Evolutionary conservation across 2,329 filamentous ascomycete species (phyloP).

Genomic region (Dactylellina parvicollis): DNA sequence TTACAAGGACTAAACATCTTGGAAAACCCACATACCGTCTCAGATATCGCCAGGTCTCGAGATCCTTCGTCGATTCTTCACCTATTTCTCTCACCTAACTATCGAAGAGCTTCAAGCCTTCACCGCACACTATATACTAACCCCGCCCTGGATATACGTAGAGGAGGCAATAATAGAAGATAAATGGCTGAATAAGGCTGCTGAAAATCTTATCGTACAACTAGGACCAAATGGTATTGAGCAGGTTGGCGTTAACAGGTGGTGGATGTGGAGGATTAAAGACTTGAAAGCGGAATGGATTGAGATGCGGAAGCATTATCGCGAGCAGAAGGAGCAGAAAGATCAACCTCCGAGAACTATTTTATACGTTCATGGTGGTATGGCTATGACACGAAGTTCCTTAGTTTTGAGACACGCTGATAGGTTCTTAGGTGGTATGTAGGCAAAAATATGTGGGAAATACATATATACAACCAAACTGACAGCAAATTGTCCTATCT

Average conservation of each 20-base stretch:
- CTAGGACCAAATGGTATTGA: constrained; percentile 78
- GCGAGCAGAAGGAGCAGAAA: constrained; percentile 73
- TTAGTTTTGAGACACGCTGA: constrained; percentile 13
- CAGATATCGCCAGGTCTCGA: constrained; percentile 93
- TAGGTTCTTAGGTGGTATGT: constrained; percentile 26
- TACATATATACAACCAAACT: not conserved
- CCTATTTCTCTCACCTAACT: constrained; percentile 85
- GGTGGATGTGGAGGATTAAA: constrained; percentile 79
- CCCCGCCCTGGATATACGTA: constrained; percentile 85
- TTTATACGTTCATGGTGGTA: constrained; percentile 84
- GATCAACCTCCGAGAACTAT: constrained; percentile 78
- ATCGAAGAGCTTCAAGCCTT: constrained; percentile 94
- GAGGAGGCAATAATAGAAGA: constrained; percentile 74
- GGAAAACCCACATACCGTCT: constrained; percentile 89
- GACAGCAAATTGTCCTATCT: not conserved
- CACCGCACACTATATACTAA: constrained; percentile 89
- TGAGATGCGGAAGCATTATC: constrained; percentile 86
- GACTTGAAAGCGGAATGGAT: constrained; percentile 89
- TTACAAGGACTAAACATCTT: constrained; percentile 79
- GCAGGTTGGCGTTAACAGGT: constrained; percentile 79
- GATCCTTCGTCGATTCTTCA: constrained; percentile 84
- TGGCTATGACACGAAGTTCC: constrained; percentile 3
- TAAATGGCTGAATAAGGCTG: constrained; percentile 72
- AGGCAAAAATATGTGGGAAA: too few relatives aligned
- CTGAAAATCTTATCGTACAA: constrained; percentile 74